A percentile compares a stretch with the other conserved stretches of the same genome.
These are phyloP conservation scores for Trifolium fragiferum DNA, from an alignment of 306 rosid genomes.

Conservation along the genomic window DNA sequence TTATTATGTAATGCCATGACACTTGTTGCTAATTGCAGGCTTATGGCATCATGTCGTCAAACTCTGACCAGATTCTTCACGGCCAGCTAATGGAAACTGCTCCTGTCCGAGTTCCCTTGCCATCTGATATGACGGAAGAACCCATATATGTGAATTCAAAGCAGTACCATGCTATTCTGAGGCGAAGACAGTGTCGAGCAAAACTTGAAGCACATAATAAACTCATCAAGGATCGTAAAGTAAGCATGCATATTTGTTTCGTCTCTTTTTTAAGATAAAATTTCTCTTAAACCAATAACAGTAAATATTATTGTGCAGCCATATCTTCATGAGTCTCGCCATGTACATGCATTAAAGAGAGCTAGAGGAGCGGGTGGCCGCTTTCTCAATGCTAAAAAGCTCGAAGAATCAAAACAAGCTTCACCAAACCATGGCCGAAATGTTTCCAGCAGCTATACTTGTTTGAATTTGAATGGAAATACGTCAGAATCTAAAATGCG, in stretches of 20 bases:
- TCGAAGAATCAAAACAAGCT: slow-evolving; percentile 39
- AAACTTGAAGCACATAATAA: slow-evolving; percentile 75
- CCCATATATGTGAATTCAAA: slow-evolving; percentile 90
- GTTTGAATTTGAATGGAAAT: slow-evolving; percentile 40
- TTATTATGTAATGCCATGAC: slow-evolving; percentile 3
- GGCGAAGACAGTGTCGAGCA: slow-evolving; percentile 86
- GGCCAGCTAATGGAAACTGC: slow-evolving; percentile 56
- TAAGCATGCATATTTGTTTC: slow-evolving; percentile 36
- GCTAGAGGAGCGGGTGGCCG: slow-evolving; percentile 83
- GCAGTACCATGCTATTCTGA: slow-evolving; percentile 87
- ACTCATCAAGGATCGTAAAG: slow-evolving; percentile 71
- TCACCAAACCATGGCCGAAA: slow-evolving; percentile 41
- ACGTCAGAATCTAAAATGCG: slow-evolving; percentile 44
- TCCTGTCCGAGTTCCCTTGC: slow-evolving; percentile 60
- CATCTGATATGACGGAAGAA: slow-evolving; percentile 56
- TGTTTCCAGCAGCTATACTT: slow-evolving; percentile 35
- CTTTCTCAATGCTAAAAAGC: slow-evolving; percentile 60
- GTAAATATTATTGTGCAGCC: slow-evolving; percentile 56
- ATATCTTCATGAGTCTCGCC: slow-evolving; percentile 79
- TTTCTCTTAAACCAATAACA: background rate
- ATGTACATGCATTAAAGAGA: slow-evolving; percentile 72
- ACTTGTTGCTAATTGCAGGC: slow-evolving; percentile 30
- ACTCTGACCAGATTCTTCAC: slow-evolving; percentile 47
- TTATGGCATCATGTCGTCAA: slow-evolving; percentile 26
- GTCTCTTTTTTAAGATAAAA: background rate